These are phyloP conservation scores for Kwoniella botswanensis DNA, from an alignment of 768 basidiomycete species.

Conservation along the genomic window DNA sequence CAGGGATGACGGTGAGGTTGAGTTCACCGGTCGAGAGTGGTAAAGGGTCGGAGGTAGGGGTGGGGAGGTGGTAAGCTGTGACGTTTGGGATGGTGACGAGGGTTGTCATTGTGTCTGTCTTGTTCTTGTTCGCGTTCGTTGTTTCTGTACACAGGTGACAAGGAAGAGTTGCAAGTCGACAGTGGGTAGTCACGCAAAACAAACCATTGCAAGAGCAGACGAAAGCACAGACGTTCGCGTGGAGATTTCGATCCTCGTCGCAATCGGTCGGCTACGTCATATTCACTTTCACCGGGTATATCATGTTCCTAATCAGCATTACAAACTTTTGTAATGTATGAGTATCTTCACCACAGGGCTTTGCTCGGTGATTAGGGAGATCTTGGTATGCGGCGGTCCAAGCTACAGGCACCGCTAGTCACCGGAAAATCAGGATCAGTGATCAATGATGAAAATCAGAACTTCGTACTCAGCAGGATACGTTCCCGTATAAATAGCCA, in stretches of 20 bases:
- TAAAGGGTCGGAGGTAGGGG: slow-evolving; percentile 33
- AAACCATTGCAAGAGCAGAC: not conserved
- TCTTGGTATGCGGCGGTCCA: not conserved
- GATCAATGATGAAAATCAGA: too few species aligned
- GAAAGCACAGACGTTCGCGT: not conserved
- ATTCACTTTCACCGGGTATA: not conserved
- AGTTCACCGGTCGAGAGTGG: slow-evolving; percentile 50
- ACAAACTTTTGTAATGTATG: not conserved
- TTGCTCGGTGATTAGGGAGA: not conserved
- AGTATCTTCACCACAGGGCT: fast-evolving
- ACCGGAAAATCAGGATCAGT: not conserved
- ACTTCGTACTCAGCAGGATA: too few species aligned
- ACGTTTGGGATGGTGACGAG: slow-evolving; percentile 40
- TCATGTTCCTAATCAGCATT: not conserved
- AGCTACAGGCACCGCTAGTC: too few species aligned
- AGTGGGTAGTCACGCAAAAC: not conserved
- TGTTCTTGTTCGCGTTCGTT: not conserved
- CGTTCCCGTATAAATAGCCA: too few species aligned
- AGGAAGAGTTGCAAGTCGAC: not conserved
- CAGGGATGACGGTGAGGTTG: slow-evolving; percentile 47
- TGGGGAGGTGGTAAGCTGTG: slow-evolving; percentile 50
- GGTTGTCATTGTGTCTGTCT: slow-evolving; percentile 42
- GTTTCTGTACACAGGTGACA: not conserved
- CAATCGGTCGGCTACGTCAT: not conserved
- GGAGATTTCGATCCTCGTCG: not conserved